These are phyloP conservation scores for Porogramme epimiltina DNA, from an alignment of 1,284 basidiomycete species.

Conservation along the genomic window DNA sequence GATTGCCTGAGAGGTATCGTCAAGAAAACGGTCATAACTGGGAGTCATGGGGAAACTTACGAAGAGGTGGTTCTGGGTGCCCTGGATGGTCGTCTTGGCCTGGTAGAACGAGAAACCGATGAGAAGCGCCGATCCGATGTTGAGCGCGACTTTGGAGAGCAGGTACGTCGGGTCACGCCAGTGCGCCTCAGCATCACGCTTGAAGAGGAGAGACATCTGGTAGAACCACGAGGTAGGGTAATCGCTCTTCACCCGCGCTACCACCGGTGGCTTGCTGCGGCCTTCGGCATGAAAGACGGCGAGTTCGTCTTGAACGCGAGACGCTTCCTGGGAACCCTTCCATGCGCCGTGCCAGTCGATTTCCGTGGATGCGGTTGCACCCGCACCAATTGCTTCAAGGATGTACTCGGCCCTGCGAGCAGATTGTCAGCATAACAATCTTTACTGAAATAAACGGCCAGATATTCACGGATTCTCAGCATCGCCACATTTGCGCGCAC, in stretches of 20 bases:
- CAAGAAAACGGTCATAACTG: not conserved
- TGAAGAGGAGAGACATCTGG: slow-evolving; percentile 47
- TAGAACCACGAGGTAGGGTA: slow-evolving; percentile 51
- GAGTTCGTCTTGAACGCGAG: slow-evolving; percentile 28
- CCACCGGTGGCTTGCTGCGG: slow-evolving; percentile 28
- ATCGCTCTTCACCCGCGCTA: slow-evolving; percentile 36
- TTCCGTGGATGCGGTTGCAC: slow-evolving; percentile 37
- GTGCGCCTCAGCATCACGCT: slow-evolving; percentile 54
- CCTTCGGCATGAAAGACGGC: slow-evolving; percentile 35
- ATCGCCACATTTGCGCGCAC: slow-evolving; percentile 43
- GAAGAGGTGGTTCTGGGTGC: slow-evolving; percentile 85
- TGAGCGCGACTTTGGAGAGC: slow-evolving; percentile 69
- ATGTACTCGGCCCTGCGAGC: slow-evolving; percentile 62
- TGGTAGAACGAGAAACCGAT: slow-evolving; percentile 75
- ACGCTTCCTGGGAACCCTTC: slow-evolving; percentile 31
- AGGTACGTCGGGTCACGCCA: slow-evolving; percentile 77
- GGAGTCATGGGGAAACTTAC: slow-evolving; percentile 33
- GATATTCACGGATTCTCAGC: slow-evolving; percentile 43
- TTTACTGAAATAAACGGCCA: slow-evolving; percentile 30
- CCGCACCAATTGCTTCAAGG: slow-evolving; percentile 70
- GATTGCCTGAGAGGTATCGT: slow-evolving; percentile 24
- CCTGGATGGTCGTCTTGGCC: slow-evolving; percentile 64
- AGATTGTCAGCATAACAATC: not conserved
- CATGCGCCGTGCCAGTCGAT: slow-evolving; percentile 38
- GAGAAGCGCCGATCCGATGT: slow-evolving; percentile 58